These are phyloP conservation scores for Cucurbita maxima DNA, from an alignment of 306 rosid species.

Conservation along the genomic window DNA sequence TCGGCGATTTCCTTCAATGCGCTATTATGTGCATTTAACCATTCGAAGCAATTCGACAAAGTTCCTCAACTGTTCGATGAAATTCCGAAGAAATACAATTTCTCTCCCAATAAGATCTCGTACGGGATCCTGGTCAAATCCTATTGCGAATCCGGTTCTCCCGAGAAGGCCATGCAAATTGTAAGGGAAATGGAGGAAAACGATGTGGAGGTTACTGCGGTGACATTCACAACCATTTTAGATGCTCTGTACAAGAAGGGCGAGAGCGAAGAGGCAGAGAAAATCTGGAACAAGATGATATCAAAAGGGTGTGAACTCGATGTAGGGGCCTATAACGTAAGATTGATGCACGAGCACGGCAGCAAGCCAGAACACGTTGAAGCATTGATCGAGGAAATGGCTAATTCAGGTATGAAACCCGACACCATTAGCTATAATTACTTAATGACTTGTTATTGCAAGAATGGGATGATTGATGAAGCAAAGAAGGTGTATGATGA, in stretches of 20 bases:
- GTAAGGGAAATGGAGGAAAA: conserved; percentile 28
- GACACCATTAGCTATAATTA: conserved; percentile 39
- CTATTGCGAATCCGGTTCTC: conserved; percentile 21
- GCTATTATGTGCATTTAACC: conserved; percentile 31
- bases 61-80: conserved; percentile 39
- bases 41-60: conserved; percentile 21
- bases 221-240: conserved; percentile 35
- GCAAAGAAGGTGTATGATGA: conserved; percentile 38
- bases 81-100: conserved; percentile 25
- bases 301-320: conserved; percentile 35
- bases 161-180: conserved; percentile 26
- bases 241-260: conserved; percentile 39
- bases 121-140: conserved; percentile 45
- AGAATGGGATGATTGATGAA: conserved; percentile 38
- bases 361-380: conserved; percentile 36
- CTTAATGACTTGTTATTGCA: conserved; percentile 41
- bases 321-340: conserved; percentile 36
- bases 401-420: conserved; percentile 34
- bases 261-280: conserved; percentile 34
- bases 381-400: conserved; percentile 42
- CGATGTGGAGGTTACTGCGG: conserved; percentile 32
- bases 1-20: conserved; percentile 44
- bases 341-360: conserved; percentile 24
- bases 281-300: conserved; percentile 40
- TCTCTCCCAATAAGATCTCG: conserved; percentile 36